A percentile compares a stretch with the other conserved stretches of the same genome.
Evolutionary conservation across 179 eudicot genomes (phyloP).

Genomic region (Actinidia chinensis): DNA sequence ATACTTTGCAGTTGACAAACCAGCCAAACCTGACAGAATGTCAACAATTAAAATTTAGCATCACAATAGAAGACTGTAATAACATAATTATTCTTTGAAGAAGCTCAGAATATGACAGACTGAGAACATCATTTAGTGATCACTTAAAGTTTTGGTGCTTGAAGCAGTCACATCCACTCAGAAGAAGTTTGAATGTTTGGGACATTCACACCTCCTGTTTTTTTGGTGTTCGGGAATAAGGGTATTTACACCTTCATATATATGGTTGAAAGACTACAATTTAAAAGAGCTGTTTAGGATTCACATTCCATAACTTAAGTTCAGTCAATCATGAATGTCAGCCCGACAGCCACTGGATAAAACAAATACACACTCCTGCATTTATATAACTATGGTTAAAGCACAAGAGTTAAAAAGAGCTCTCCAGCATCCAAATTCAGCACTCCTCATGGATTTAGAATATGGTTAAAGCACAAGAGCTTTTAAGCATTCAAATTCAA

Average conservation of each 20-base stretch:
- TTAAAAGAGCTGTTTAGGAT: conserved; percentile 11
- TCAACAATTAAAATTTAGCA: conserved; percentile 8
- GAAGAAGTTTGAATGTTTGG: not conserved
- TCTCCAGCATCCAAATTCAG: not conserved
- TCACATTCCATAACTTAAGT: not conserved
- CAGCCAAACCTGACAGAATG: conserved; percentile 77
- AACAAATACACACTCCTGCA: no score
- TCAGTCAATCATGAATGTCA: not conserved
- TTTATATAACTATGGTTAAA: not conserved
- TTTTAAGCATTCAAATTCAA: not conserved
- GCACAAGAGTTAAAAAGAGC: not conserved
- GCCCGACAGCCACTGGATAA: not conserved
- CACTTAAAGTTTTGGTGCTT: not conserved
- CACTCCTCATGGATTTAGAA: no score
- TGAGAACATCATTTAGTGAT: not conserved
- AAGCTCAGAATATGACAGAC: not conserved
- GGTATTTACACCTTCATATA: not conserved
- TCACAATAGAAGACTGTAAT: not conserved
- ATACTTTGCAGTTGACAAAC: conserved; percentile 97
- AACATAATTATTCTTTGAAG: conserved; percentile 4
- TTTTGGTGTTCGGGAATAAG: not conserved
- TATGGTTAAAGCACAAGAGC: not conserved
- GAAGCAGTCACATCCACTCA: not conserved
- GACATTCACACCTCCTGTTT: not conserved
- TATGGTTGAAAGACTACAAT: not conserved